Evolutionary conservation across 352 stramenopile genomes (phyloP), one percentile per base, ranked within the genome.

Genomic region (Globisporangium cystogenes): DNA sequence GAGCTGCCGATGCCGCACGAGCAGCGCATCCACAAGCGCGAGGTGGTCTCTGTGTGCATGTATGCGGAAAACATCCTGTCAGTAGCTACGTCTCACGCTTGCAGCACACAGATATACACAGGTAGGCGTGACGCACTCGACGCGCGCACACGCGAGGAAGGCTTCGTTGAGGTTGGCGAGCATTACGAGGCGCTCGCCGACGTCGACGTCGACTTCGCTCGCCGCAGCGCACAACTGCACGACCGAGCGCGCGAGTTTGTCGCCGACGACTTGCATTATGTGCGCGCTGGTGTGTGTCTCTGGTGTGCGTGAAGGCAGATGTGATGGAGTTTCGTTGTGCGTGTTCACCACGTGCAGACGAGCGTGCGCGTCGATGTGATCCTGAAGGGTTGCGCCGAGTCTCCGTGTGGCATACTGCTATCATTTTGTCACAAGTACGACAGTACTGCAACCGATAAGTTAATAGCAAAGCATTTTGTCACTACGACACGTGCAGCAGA

Each of bases 151-250:
- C 24, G 39, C 43, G 18, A 59, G 29, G 44, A 54, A 66, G 10
- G 16, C 20, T 27, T 51, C 35, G 44, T 65, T 65, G 15, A 65
- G 35, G n/a, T 50, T 41, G 7, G 56, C 26, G 26, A 57, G n/a
- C 16, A 40, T 26, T 8, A 48, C 23, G 27, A 53, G 14, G 23
- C 48, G 31, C 40, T 49, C 21, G 33, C 3, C 11, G 33, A 3
- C 12, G 33, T 18, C 12, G 33, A 7, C 33, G 33, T 18, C 12
- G 14, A 3, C 12, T 11, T 39, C 33, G 33, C 12, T 18, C 33
- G 33, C 14, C 33, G 33, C 12, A 18, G 33, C 33, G 12, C 33
- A 39, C 33, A 39, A 39, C 33, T 18, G 33, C 14, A 39, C 33
- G 33, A 39, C 33, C 29, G 1, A 10, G 1, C 10, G 29, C 29